Percentiles rank a stretch among this genome's conserved stretches.
phyloP scores from a whole-genome alignment of 305 asterid genomes.

The Ajuga reptans region DNA sequence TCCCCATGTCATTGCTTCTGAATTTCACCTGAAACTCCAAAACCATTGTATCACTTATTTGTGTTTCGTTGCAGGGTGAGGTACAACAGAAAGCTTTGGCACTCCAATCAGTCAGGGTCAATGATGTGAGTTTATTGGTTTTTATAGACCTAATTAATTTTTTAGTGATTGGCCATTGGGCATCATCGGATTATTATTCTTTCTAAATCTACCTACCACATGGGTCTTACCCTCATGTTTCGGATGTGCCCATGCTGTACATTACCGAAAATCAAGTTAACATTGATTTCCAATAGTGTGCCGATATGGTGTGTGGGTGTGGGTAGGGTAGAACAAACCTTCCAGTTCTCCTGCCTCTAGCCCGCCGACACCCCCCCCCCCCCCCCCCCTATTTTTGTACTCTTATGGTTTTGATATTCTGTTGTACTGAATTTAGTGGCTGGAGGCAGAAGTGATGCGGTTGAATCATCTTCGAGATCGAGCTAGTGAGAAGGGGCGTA shows the following conservation, averaged over 20 bases:
- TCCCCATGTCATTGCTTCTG: constrained; percentile 19
- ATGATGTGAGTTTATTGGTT: constrained; percentile 49
- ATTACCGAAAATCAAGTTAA: too few species aligned
- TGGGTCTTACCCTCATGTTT: too few species aligned
- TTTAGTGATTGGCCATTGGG: constrained; percentile 11
- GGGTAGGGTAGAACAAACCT: too few species aligned
- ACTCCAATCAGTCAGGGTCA: constrained; percentile 56
- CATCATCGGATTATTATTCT: constrained; percentile 2
- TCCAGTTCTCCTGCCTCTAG: too few species aligned
- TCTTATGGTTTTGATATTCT: constrained; percentile 27
- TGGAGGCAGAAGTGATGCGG: constrained; percentile 61
- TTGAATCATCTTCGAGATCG: constrained; percentile 73
- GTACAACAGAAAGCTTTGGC: constrained; percentile 63
- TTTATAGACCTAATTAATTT: background rate
- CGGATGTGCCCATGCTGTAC: too few species aligned
- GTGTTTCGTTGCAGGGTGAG: constrained; percentile 54
- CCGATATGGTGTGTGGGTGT: too few species aligned
- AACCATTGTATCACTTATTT: constrained; percentile 15
- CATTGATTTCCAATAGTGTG: too few species aligned
- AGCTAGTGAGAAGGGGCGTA: constrained; percentile 78
- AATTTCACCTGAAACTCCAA: constrained; percentile 11
- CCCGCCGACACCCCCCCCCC: too few species aligned
- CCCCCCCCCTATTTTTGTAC: background rate
- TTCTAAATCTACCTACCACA: background rate
- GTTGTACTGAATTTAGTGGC: constrained; percentile 38